Conservation (phyloP, 371 early-diverging fungal species). For the Mucor ambiguus region DNA sequence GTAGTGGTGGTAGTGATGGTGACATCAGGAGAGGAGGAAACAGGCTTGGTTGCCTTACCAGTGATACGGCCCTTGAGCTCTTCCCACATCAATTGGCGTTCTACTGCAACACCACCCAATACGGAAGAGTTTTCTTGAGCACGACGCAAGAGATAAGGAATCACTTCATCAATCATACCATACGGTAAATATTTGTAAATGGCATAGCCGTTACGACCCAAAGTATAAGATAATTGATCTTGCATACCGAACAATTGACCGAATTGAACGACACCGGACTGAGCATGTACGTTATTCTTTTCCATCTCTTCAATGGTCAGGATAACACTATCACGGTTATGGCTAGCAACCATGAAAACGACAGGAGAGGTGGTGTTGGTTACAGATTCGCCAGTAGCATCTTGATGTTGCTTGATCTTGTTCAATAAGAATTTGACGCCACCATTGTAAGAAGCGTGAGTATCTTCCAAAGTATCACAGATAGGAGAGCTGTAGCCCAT, state of each 20-base stretch:
- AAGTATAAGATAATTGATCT: slow-evolving; percentile 74
- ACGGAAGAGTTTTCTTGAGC: slow-evolving; percentile 95
- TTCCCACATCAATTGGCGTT: slow-evolving; percentile 56
- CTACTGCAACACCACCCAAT: slow-evolving; percentile 47
- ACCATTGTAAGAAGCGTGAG: slow-evolving; percentile 83
- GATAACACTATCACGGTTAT: slow-evolving; percentile 85
- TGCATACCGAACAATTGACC: slow-evolving; percentile 95
- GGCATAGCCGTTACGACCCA: slow-evolving; percentile 77
- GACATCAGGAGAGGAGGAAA: slow-evolving; percentile 14
- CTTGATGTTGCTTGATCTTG: slow-evolving; percentile 47
- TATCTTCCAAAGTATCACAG: slow-evolving; percentile 77
- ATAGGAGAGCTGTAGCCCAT: slow-evolving; percentile 81
- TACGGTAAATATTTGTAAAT: slow-evolving; percentile 95
- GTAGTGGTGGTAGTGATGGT: slow-evolving; percentile 15
- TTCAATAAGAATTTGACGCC: slow-evolving; percentile 77
- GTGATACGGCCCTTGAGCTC: slow-evolving; percentile 53
- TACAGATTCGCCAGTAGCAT: slow-evolving; percentile 29
- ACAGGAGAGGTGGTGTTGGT: slow-evolving; percentile 51
- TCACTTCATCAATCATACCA: slow-evolving; percentile 81
- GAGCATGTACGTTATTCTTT: slow-evolving; percentile 53
- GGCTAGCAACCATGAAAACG: slow-evolving; percentile 88
- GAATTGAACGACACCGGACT: slow-evolving; percentile 80
- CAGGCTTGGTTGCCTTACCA: slow-evolving; percentile 20
- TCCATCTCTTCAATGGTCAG: slow-evolving; percentile 71
- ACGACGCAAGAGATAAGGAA: slow-evolving; percentile 93